phyloP scores from a whole-genome alignment of 2,329 filamentous ascomycete species.

The Mycosphaerella sp. region DNA sequence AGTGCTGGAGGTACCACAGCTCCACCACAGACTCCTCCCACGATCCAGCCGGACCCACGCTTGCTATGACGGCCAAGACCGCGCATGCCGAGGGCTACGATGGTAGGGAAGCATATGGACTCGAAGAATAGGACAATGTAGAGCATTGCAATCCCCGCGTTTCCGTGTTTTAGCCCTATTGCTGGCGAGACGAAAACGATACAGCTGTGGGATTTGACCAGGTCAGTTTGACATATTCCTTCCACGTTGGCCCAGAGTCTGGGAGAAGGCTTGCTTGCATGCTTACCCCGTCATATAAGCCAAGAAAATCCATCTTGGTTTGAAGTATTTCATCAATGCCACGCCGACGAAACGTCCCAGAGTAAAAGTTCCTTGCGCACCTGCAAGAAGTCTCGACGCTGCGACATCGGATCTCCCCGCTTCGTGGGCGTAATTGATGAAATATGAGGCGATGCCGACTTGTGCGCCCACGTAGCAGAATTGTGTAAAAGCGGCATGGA shows the following conservation, averaged over 20 bases:
- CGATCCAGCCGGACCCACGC: conserved; percentile 65
- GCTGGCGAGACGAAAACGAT: conserved; percentile 54
- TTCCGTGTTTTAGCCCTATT: conserved; percentile 33
- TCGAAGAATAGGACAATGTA: conserved; percentile 65
- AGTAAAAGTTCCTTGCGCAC: conserved; percentile 67
- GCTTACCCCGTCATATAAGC: conserved; percentile 51
- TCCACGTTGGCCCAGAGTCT: neutral
- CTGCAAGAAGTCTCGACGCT: conserved; percentile 63
- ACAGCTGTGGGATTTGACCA: conserved; percentile 13
- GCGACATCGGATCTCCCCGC: conserved; percentile 51
- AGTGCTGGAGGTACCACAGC: conserved; percentile 62
- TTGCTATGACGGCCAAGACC: conserved; percentile 72
- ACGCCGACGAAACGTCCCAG: conserved; percentile 64
- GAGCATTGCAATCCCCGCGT: conserved; percentile 52
- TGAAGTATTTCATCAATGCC: conserved; percentile 58
- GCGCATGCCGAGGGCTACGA: conserved; percentile 71
- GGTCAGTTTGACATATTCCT: neutral
- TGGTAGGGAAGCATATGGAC: conserved; percentile 77
- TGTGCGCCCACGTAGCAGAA: conserved; percentile 79
- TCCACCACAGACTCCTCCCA: conserved; percentile 68
- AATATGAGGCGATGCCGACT: conserved; percentile 51
- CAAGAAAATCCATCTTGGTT: conserved; percentile 64
- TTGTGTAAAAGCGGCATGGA: conserved; percentile 68
- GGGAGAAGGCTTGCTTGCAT: too few relatives aligned
- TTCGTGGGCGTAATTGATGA: conserved; percentile 60